Evolutionary conservation across 2,329 filamentous ascomycete species (phyloP).

Genomic region (Paraphoma chrysanthemicola): DNA sequence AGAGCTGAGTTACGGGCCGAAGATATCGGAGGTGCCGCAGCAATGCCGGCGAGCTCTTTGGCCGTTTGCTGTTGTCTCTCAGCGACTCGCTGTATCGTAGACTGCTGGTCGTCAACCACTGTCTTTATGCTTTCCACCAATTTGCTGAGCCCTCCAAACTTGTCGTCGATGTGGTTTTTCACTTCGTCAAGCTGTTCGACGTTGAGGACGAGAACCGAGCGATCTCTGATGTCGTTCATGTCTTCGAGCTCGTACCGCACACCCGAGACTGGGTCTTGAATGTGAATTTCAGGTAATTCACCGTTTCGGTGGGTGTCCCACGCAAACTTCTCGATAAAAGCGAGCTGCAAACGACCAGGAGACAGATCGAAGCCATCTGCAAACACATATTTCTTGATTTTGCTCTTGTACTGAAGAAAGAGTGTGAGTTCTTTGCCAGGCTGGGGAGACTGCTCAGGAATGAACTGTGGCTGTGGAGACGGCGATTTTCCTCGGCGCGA

Average conservation of each 20-base stretch:
- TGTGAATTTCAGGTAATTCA: conserved; percentile 95
- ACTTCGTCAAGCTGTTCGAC: conserved; percentile 94
- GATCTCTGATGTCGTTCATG: conserved; percentile 89
- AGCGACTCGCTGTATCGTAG: conserved; percentile 82
- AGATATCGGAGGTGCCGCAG: conserved; percentile 52
- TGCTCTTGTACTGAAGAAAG: conserved; percentile 95
- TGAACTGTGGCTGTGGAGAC: conserved; percentile 53
- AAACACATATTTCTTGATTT: conserved; percentile 94
- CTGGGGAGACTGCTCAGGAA: conserved; percentile 69
- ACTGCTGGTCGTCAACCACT: conserved; percentile 81
- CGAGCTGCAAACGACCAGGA: conserved; percentile 86
- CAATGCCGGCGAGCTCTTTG: conserved; percentile 79
- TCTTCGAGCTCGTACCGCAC: conserved; percentile 98
- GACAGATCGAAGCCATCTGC: conserved; percentile 85
- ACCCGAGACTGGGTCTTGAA: conserved; percentile 93
- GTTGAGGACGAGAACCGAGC: conserved; percentile 93
- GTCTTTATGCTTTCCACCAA: conserved; percentile 88
- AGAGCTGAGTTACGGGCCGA: conserved; percentile 46
- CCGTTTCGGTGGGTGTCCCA: conserved; percentile 98
- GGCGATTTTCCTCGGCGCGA: conserved; percentile 46
- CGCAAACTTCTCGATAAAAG: conserved; percentile 98
- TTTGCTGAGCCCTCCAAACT: conserved; percentile 77
- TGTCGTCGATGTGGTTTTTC: conserved; percentile 94
- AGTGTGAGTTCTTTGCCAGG: conserved; percentile 87
- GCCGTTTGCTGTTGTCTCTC: conserved; percentile 89